Evolutionary conservation across 140 eudicot species (phyloP).

Genomic region (Ambrosia hybrid): DNA sequence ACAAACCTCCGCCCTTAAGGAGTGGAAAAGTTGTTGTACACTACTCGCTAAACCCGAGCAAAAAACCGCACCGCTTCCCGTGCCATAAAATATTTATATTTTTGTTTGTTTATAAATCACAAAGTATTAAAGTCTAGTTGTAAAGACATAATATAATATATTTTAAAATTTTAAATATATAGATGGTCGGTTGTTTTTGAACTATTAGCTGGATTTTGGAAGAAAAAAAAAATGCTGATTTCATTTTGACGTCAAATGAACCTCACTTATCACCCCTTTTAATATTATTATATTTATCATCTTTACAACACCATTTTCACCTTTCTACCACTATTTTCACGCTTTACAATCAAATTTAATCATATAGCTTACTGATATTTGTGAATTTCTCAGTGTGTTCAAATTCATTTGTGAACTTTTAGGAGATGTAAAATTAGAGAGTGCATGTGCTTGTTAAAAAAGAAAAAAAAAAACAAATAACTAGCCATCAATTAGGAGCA

Average conservation of each 20-base stretch:
- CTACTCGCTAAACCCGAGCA: no score
- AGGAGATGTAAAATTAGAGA: no score
- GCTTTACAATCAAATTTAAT: not conserved
- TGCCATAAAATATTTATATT: not conserved
- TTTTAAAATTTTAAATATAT: not conserved
- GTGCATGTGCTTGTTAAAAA: no score
- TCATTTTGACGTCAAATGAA: slow-evolving; percentile 15
- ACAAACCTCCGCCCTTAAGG: no score
- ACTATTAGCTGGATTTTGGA: not conserved
- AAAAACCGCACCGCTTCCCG: no score
- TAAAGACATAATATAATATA: not conserved
- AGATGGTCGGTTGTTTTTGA: not conserved
- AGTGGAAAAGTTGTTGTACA: no score
- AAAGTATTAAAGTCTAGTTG: not conserved
- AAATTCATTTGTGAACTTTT: no score
- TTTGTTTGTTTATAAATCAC: not conserved
- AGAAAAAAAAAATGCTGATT: not conserved
- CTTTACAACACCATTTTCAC: not conserved
- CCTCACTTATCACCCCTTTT: not conserved
- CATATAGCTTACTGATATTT: not conserved
- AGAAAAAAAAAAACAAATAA: no score
- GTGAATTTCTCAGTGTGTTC: no score
- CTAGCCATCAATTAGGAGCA: no score
- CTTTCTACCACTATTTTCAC: not conserved
- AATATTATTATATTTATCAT: not conserved